Base-by-base conservation (phyloP, 306 rosid genomes). In the Rosa lucieae region DNA sequence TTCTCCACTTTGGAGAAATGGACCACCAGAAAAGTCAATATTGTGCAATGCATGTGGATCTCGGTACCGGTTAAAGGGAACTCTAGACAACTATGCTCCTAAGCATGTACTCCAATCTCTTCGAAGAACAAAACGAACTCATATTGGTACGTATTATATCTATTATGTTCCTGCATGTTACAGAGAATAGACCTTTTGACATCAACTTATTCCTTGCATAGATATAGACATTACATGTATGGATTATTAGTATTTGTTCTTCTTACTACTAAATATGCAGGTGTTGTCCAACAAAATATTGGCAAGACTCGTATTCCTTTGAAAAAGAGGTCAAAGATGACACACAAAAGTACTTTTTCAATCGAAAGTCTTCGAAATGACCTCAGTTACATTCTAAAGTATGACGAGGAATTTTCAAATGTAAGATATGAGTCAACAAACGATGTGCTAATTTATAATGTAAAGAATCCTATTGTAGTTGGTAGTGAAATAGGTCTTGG, bases 21-120 rank as follows among this genome's bases (percentile, higher is more conserved):
- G 80, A 20, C 80, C 80, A 2, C 80, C 80, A 49, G 80, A 65
- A 63, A 77, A 77, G 18, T 74, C 80, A 49, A 49, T 77, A 44
- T 35, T 77, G 63, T 77, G 80, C 80, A 77, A 77, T 77, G 74
- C 80, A 26, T 66, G 80, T 49, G 80, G 80, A 20, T 77, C 80
- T 35, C 49, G 80, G 43, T 77, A 47, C 59, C 67, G 80, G 49
- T 1, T 65, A 20, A 77, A 63, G 35, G 62, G 80, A 77, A 65
- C 46, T 48, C 73, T 77, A 5, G 65, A 65, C 12, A 46, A 63
- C 21, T 77, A 77, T 26, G 32, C 40, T 18, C 80, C 80, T 5
- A 77, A 77, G 63, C 65, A 66, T 77, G 5, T 12, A 8, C 52
- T 47, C 15, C 55, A 63, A 18, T 37, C 52, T 39, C 55, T 35